These are phyloP conservation scores for Capillidium heterosporum DNA, from an alignment of 371 early-diverging fungal genomes.

Conservation along the genomic window DNA sequence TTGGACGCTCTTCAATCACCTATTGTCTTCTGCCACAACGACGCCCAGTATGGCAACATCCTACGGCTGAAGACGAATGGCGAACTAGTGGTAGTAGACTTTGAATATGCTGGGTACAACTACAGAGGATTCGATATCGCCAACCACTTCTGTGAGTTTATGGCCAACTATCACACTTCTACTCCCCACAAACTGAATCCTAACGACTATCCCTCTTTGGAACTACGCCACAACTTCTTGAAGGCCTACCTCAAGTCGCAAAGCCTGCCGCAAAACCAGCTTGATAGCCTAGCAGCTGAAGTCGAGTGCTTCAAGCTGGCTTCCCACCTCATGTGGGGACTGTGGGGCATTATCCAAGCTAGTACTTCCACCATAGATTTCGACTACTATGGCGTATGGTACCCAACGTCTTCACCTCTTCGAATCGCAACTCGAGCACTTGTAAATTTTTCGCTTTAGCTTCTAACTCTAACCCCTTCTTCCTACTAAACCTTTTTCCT, in stretches of 20 bases:
- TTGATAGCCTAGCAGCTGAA: constrained; percentile 12
- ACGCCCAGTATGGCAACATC: constrained; percentile 71
- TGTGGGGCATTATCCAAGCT: constrained; percentile 72
- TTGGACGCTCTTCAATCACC: constrained; percentile 19
- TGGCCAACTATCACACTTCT: constrained; percentile 50
- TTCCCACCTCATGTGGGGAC: constrained; percentile 57
- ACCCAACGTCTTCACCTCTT: constrained; percentile 27
- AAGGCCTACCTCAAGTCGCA: constrained; percentile 42
- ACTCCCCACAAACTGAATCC: constrained; percentile 26
- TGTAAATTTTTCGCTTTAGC: too few relatives aligned
- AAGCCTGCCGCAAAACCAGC: neutral
- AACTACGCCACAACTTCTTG: constrained; percentile 36
- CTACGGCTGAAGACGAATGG: constrained; percentile 24
- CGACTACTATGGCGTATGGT: constrained; percentile 53
- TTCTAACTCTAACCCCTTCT: too few relatives aligned
- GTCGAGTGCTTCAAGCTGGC: constrained; percentile 30
- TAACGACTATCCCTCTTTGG: constrained; percentile 28
- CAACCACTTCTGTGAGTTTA: constrained; percentile 85
- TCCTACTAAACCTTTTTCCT: too few relatives aligned
- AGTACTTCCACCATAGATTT: constrained; percentile 62
- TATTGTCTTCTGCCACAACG: constrained; percentile 68
- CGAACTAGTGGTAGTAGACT: constrained; percentile 55
- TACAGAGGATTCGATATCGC: constrained; percentile 67
- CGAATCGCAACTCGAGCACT: neutral
- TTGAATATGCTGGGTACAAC: constrained; percentile 77